A percentile compares a stretch with the other conserved stretches of the same genome.
phyloP scores from a whole-genome alignment of 2,329 filamentous ascomycete genomes.

The Aspergillus carbonarius region DNA sequence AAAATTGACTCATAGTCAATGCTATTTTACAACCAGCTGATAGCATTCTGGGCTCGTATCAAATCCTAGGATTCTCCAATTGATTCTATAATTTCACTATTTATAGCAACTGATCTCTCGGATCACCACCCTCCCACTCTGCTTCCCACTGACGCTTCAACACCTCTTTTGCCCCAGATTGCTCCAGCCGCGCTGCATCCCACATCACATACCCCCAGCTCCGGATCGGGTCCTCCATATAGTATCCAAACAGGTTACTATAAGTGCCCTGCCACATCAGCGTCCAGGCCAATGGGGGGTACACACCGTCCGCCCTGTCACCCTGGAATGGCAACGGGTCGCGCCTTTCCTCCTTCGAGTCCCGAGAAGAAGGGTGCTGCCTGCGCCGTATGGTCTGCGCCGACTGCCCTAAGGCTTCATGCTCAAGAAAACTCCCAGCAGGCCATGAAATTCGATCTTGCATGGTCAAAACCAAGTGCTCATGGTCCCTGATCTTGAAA shows the following conservation, averaged over 20 bases:
- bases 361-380: neutral
- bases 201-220: constrained; percentile 25
- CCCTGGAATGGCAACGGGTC: constrained; percentile 10
- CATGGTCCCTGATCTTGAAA: constrained; percentile 11
- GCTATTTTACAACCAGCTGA: no score
- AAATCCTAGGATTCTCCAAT: no score
- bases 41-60: no score
- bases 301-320: neutral
- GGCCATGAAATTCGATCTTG: constrained; percentile 4
- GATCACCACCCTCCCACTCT: neutral
- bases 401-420: constrained; percentile 4
- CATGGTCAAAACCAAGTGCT: constrained; percentile 14
- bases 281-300: constrained; percentile 15
- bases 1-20: no score
- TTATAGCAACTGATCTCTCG: no score
- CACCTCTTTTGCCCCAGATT: constrained; percentile 3
- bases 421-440: neutral
- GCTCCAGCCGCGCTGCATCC: constrained; percentile 19
- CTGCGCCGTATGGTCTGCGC: neutral
- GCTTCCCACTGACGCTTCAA: constrained; percentile 2
- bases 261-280: constrained; percentile 10
- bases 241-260: constrained; percentile 9
- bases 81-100: no score
- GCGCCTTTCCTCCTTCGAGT: neutral
- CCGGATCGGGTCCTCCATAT: neutral